Conservation (phyloP, 2,329 filamentous ascomycete species). For the Coniochaeta hoffmannii region DNA sequence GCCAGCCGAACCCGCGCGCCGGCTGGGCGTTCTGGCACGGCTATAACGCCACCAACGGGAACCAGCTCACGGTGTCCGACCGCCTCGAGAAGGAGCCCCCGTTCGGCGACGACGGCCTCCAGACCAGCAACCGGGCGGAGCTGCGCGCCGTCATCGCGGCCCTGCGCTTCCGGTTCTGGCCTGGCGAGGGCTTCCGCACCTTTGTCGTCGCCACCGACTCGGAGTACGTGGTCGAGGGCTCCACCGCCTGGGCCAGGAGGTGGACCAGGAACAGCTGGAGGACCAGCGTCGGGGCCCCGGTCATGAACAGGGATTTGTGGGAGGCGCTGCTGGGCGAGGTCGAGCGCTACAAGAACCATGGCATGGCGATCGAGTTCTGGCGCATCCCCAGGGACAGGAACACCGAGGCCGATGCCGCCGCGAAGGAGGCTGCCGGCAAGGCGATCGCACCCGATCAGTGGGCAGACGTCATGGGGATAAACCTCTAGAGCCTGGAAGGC, state of each 20-base stretch:
- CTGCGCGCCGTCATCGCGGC: conserved; percentile 46
- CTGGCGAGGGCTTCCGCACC: conserved; percentile 26
- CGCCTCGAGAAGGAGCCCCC: conserved; percentile 36
- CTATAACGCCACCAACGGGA: conserved; percentile 3
- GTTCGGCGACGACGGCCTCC: conserved; percentile 23
- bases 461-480: not conserved
- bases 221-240: conserved; percentile 38
- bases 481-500: too few species aligned
- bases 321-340: conserved; percentile 34
- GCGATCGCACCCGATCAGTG: not conserved
- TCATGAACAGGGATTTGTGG: conserved; percentile 48
- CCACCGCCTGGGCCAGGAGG: conserved; percentile 30
- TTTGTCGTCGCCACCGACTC: conserved; percentile 49
- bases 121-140: conserved; percentile 47
- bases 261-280: conserved; percentile 41
- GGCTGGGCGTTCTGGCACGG: conserved; percentile 23
- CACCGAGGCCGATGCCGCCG: conserved; percentile 29
- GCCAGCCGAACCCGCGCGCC: not conserved
- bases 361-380: conserved; percentile 38
- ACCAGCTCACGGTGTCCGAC: conserved; percentile 15
- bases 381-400: conserved; percentile 36
- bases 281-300: conserved; percentile 19
- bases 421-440: conserved; percentile 23
- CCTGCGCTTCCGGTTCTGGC: conserved; percentile 36
- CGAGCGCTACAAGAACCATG: conserved; percentile 19